Evolutionary conservation across 257 asterid species (phyloP).

Genomic region (Lantana camara): DNA sequence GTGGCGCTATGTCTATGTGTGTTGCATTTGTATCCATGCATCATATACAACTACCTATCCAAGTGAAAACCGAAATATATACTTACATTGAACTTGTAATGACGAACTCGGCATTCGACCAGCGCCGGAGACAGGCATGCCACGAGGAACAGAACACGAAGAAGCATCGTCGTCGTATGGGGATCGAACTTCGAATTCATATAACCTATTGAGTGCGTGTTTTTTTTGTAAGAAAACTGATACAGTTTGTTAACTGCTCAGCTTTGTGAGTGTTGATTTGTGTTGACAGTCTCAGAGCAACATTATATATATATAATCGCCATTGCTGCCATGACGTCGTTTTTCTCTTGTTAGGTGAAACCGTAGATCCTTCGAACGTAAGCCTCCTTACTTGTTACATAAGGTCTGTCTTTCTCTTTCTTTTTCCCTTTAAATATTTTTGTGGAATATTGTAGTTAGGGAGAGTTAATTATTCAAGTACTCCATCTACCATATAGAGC

Average conservation of each 20-base stretch:
- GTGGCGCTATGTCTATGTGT: too few relatives aligned
- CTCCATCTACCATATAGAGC: too few relatives aligned
- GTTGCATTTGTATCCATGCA: too few relatives aligned
- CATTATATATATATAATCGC: conserved; percentile 23
- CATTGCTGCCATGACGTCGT: conserved; percentile 41
- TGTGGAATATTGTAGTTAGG: neutral
- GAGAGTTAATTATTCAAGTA: neutral
- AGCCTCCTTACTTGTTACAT: conserved; percentile 37
- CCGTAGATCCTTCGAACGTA: conserved; percentile 34
- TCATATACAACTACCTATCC: too few relatives aligned
- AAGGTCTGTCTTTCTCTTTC: neutral
- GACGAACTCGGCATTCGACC: conserved; percentile 53
- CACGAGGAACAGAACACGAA: conserved; percentile 32
- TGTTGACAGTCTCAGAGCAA: neutral
- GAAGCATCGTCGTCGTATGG: too few relatives aligned
- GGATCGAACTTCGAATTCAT: neutral
- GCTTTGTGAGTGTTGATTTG: neutral
- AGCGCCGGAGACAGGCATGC: conserved; percentile 43
- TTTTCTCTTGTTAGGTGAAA: conserved; percentile 53
- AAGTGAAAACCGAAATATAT: too few relatives aligned
- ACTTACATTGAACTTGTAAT: conserved; percentile 56
- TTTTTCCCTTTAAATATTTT: neutral
- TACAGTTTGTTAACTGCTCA: neutral
- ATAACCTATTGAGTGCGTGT: conserved; percentile 6
- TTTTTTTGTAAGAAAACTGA: conserved; percentile 4